Evolutionary conservation across 371 early-diverging fungal species (phyloP).

Genomic region (Phascolomyces articulosus): DNA sequence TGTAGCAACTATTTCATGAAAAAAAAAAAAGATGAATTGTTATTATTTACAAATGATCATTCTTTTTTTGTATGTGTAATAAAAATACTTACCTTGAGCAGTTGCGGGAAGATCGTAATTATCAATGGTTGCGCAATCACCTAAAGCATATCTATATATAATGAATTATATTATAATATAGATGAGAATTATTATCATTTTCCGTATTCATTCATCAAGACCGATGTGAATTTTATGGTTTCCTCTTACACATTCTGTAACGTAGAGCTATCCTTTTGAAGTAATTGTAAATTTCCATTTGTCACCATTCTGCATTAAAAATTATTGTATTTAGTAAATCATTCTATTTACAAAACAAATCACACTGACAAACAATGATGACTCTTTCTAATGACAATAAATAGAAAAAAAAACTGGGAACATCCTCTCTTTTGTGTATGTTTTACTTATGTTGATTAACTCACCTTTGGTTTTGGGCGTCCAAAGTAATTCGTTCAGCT

Average conservation of each 20-base stretch:
- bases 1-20: constrained; percentile 65
- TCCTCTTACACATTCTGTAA: constrained; percentile 51
- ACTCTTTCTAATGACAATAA: no score
- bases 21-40: neutral
- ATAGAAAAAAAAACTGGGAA: no score
- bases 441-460: neutral
- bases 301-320: constrained; percentile 54
- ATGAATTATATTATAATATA: no score
- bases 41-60: neutral
- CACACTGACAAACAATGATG: neutral
- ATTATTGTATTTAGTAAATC: neutral
- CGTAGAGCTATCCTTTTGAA: constrained; percentile 51
- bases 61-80: neutral
- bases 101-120: constrained; percentile 70
- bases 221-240: no score
- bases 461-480: constrained; percentile 25
- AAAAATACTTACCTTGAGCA: constrained; percentile 56
- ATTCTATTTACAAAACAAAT: neutral
- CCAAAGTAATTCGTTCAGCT: constrained; percentile 12
- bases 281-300: constrained; percentile 64
- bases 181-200: no score
- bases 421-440: neutral
- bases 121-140: constrained; percentile 80
- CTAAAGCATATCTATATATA: constrained; percentile 66
- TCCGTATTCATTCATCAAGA: neutral